These are phyloP conservation scores for Stipa capillata DNA, from an alignment of 176 grass and related monocot genomes.

Conservation along the genomic window DNA sequence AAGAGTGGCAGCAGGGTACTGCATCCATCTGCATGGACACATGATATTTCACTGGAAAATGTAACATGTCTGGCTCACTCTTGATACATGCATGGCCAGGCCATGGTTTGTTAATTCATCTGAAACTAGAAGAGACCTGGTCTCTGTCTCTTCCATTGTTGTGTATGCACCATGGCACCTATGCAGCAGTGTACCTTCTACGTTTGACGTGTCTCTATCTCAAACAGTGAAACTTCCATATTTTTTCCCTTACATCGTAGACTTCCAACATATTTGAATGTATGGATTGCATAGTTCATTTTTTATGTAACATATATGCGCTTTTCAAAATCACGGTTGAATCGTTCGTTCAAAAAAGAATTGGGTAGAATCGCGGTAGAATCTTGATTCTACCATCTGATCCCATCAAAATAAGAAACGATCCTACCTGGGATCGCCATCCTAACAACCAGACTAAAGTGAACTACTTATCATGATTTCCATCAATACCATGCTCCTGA, in stretches of 20 bases:
- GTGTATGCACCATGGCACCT: conserved; percentile 12
- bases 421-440: background rate
- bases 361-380: background rate
- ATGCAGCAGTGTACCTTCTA: conserved; percentile 3
- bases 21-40: conserved; percentile 37
- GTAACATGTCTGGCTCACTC: conserved; percentile 24
- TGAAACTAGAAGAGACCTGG: conserved; percentile 33
- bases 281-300: background rate
- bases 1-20: conserved; percentile 38
- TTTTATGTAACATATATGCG: background rate
- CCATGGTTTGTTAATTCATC: conserved; percentile 17
- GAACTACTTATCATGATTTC: conserved; percentile 34
- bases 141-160: conserved; percentile 22
- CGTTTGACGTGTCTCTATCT: conserved; percentile 19
- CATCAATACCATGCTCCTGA: conserved; percentile 35
- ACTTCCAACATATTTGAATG: background rate
- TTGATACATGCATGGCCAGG: background rate
- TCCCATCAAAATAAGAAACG: background rate
- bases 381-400: background rate
- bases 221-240: background rate
- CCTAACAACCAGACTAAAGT: conserved; percentile 10
- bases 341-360: background rate
- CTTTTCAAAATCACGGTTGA: background rate
- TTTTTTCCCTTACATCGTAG: background rate
- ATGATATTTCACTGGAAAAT: conserved; percentile 51